Evolutionary conservation across 1,284 basidiomycete species (phyloP).

Genomic region (Quambalaria eucalypti): DNA sequence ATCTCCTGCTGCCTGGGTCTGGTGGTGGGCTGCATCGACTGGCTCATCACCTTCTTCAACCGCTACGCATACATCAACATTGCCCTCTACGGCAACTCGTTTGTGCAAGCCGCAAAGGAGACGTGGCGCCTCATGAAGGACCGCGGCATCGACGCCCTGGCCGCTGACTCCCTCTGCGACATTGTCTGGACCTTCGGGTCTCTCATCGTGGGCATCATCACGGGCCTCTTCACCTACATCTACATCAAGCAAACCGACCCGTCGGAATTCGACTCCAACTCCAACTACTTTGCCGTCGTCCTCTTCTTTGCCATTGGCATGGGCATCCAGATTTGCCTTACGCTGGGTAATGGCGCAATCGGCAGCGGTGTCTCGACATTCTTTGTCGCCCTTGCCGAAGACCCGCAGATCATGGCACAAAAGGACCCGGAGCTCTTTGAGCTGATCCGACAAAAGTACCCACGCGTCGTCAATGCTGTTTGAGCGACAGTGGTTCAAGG

Average conservation of each 20-base stretch:
- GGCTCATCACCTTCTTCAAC: slow-evolving; percentile 59
- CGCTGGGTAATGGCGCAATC: slow-evolving; percentile 42
- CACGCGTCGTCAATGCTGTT: slow-evolving; percentile 44
- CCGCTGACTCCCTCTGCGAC: slow-evolving; percentile 75
- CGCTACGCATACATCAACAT: slow-evolving; percentile 62
- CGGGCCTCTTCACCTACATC: slow-evolving; percentile 67
- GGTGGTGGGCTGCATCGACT: slow-evolving; percentile 63
- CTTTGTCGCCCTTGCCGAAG: slow-evolving; percentile 45
- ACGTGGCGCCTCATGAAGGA: slow-evolving; percentile 80
- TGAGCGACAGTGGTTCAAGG: too few relatives aligned
- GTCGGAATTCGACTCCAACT: slow-evolving; percentile 27
- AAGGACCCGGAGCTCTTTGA: slow-evolving; percentile 30
- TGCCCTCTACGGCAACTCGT: slow-evolving; percentile 78
- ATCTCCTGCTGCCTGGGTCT: slow-evolving; percentile 73
- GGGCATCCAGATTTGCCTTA: slow-evolving; percentile 46
- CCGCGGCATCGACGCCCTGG: slow-evolving; percentile 65
- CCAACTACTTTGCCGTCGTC: slow-evolving; percentile 24
- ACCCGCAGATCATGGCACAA: slow-evolving; percentile 26
- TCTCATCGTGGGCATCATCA: slow-evolving; percentile 1
- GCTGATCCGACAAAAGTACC: slow-evolving; percentile 39
- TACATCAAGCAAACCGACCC: slow-evolving; percentile 55
- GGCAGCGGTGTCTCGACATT: slow-evolving; percentile 43
- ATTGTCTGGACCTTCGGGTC: slow-evolving; percentile 49
- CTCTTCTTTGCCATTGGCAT: slow-evolving; percentile 39
- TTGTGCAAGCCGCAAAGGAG: slow-evolving; percentile 75